These are phyloP conservation scores for Mimosa pudica DNA, from an alignment of 306 rosid genomes.

Conservation along the genomic window DNA sequence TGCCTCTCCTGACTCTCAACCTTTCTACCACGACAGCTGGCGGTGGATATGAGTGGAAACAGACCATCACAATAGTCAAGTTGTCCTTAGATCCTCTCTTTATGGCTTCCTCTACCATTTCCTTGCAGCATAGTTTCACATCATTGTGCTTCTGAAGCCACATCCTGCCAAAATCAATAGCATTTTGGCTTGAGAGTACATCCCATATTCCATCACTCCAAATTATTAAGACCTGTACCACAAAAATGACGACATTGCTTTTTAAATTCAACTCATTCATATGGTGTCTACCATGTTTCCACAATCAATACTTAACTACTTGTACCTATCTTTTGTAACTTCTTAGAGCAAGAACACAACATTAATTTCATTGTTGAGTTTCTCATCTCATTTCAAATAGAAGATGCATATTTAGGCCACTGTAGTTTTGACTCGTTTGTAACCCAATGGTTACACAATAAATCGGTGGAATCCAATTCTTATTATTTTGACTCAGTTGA, in stretches of 20 bases:
- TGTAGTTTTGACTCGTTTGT: too few relatives aligned
- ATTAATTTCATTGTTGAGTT: background rate
- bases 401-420: too few relatives aligned
- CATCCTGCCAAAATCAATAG: slow-evolving; percentile 59
- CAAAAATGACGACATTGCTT: background rate
- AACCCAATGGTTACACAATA: too few relatives aligned
- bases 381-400: background rate
- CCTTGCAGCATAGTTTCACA: slow-evolving; percentile 56
- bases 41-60: slow-evolving; percentile 65
- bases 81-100: slow-evolving; percentile 56
- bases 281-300: background rate
- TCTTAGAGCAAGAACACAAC: background rate
- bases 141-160: slow-evolving; percentile 68
- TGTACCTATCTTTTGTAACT: background rate
- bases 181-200: slow-evolving; percentile 57
- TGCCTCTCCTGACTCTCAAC: slow-evolving; percentile 58
- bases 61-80: slow-evolving; percentile 59
- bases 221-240: slow-evolving; percentile 46
- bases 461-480: too few relatives aligned
- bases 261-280: background rate
- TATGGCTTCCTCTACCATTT: slow-evolving; percentile 64
- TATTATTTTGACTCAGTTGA: too few relatives aligned
- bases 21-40: slow-evolving; percentile 46
- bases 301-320: background rate
- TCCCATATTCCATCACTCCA: slow-evolving; percentile 81